Evolutionary conservation across 345 rosid species (phyloP).

Genomic region (Heritiera fomes): DNA sequence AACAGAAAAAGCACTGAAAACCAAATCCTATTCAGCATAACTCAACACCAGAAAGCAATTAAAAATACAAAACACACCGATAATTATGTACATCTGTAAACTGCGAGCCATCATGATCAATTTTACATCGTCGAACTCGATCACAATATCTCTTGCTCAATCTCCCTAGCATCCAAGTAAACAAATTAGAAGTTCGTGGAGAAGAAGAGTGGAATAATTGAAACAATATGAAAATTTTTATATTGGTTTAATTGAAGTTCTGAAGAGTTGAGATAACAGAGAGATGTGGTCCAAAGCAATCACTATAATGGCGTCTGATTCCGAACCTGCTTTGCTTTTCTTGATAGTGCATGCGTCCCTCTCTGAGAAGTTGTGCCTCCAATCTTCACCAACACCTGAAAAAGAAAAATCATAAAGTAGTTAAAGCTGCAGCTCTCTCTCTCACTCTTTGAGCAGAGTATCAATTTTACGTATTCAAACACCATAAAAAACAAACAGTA

Average conservation of each 20-base stretch:
- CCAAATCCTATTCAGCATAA: constrained; percentile 10
- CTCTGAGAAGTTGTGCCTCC: constrained; percentile 71
- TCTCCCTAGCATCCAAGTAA: constrained; percentile 45
- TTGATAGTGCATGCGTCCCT: constrained; percentile 81
- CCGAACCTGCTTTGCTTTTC: constrained; percentile 85
- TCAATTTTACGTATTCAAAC: constrained; percentile 39
- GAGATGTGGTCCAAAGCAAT: constrained; percentile 43
- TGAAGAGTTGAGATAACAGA: constrained; percentile 2
- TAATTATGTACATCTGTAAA: constrained; percentile 63
- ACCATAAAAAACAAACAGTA: constrained; percentile 30
- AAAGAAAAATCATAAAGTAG: constrained; percentile 47
- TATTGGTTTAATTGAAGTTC: constrained; percentile 18
- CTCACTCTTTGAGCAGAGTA: constrained; percentile 38
- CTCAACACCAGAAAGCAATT: not conserved
- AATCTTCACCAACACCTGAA: constrained; percentile 76
- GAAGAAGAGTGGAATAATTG: constrained; percentile 11
- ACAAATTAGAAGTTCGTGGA: constrained; percentile 16
- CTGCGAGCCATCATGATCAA: constrained; percentile 59
- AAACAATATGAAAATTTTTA: not conserved
- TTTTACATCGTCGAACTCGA: constrained; percentile 54
- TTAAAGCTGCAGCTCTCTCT: constrained; percentile 56
- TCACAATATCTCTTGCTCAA: constrained; percentile 49
- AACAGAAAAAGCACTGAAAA: constrained; percentile 16
- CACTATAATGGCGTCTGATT: constrained; percentile 25
- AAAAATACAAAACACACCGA: constrained; percentile 37